These are phyloP conservation scores for Geoglossum cookeanum DNA, from an alignment of 2,329 filamentous ascomycete species.

Conservation along the genomic window DNA sequence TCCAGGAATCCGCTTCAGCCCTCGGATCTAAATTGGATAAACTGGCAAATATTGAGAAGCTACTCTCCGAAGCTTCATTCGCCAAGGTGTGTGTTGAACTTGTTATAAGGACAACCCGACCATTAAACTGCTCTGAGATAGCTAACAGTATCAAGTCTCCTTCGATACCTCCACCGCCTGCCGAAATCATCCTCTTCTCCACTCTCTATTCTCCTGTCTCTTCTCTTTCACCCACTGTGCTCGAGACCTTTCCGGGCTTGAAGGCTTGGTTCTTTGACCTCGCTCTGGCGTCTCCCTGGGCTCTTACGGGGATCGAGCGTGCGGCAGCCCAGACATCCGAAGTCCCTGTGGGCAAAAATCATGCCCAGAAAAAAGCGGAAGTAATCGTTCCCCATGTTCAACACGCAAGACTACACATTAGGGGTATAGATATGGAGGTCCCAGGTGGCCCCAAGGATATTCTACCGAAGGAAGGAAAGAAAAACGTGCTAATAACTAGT, in stretches of 20 bases:
- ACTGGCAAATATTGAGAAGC: slow-evolving; percentile 2
- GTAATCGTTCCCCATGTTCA: neutral
- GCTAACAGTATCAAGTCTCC: neutral
- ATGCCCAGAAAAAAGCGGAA: slow-evolving; percentile 7
- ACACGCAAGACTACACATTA: slow-evolving; percentile 2
- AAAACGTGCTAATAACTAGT: slow-evolving; percentile 78
- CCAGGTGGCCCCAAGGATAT: slow-evolving; percentile 20
- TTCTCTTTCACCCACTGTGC: slow-evolving; percentile 6
- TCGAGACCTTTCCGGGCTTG: slow-evolving; percentile 8
- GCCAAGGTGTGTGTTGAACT: slow-evolving; percentile 7
- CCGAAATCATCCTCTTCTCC: slow-evolving; percentile 14
- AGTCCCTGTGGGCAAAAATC: slow-evolving; percentile 6
- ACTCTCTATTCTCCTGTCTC: slow-evolving; percentile 12
- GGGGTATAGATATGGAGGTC: neutral
- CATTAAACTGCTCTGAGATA: neutral
- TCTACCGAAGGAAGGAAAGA: slow-evolving; percentile 51
- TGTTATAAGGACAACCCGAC: neutral
- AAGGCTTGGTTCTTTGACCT: slow-evolving; percentile 12
- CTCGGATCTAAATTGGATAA: slow-evolving; percentile 4
- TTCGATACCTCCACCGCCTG: slow-evolving; percentile 9
- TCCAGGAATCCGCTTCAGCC: slow-evolving; percentile 5
- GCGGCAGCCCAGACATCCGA: slow-evolving; percentile 11
- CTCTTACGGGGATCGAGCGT: slow-evolving; percentile 13
- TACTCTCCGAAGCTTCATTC: slow-evolving; percentile 6
- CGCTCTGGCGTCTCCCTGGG: slow-evolving; percentile 10